These are phyloP conservation scores for Tricholoma flavovirens DNA, from an alignment of 768 basidiomycete species.

Conservation along the genomic window DNA sequence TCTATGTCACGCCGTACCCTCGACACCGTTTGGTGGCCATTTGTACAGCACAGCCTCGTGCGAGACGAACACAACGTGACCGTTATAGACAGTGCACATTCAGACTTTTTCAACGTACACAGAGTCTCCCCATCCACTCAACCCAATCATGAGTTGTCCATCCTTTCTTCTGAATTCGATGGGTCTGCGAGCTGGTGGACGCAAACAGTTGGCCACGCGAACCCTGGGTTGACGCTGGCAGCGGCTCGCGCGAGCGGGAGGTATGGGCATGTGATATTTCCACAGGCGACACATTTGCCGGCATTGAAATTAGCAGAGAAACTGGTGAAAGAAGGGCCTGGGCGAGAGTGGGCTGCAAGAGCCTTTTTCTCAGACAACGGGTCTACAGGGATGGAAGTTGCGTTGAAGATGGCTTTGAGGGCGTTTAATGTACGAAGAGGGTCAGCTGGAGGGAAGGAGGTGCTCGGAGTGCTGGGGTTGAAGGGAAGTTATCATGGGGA, in stretches of 20 bases:
- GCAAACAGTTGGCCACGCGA: slow-evolving; percentile 81
- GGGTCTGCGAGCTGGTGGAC: slow-evolving; percentile 99
- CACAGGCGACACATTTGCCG: slow-evolving; percentile 79
- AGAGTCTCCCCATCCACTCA: slow-evolving; percentile 19
- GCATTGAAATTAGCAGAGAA: slow-evolving; percentile 81
- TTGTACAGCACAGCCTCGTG: slow-evolving; percentile 83
- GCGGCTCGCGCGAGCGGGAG: slow-evolving; percentile 88
- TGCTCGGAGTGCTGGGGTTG: slow-evolving; percentile 76
- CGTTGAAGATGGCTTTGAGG: slow-evolving; percentile 92
- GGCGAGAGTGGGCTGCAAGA: slow-evolving; percentile 84
- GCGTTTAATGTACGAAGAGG: slow-evolving; percentile 38
- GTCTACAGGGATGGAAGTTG: slow-evolving; percentile 96
- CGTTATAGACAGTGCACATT: slow-evolving; percentile 85
- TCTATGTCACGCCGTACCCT: slow-evolving; percentile 76
- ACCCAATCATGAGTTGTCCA: background rate
- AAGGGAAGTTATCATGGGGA: slow-evolving; percentile 97
- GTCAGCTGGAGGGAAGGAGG: slow-evolving; percentile 30
- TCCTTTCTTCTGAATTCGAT: slow-evolving; percentile 64
- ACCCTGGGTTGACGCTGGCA: slow-evolving; percentile 72
- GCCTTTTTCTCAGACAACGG: slow-evolving; percentile 95
- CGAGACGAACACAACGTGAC: slow-evolving; percentile 68
- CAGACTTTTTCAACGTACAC: slow-evolving; percentile 81
- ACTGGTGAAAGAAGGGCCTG: slow-evolving; percentile 69
- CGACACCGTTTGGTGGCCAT: slow-evolving; percentile 92
- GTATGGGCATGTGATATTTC: slow-evolving; percentile 97